Evolutionary conservation across 2,329 filamentous ascomycete species (phyloP).

Genomic region (Macrophomina pseudophaseolina): DNA sequence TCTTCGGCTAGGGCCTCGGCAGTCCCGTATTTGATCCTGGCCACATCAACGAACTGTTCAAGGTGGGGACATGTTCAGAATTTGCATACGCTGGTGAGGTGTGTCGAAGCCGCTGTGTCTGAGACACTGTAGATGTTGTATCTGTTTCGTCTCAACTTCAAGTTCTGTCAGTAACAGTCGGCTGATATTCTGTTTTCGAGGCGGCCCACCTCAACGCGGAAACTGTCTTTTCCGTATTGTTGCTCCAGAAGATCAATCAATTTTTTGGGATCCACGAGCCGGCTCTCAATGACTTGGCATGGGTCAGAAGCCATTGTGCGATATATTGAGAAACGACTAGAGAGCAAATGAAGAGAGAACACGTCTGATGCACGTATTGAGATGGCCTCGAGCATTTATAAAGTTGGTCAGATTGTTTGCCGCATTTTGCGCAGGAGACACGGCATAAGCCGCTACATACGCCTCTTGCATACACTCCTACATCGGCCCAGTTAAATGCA

Average conservation of each 20-base stretch:
- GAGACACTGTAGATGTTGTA: background rate
- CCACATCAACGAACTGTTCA: too few species aligned
- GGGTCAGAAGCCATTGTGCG: background rate
- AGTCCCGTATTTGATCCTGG: too few species aligned
- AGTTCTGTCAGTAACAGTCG: background rate
- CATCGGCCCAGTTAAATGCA: background rate
- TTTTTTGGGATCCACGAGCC: background rate
- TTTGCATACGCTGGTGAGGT: background rate
- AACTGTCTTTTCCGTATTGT: background rate
- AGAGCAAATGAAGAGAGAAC: background rate
- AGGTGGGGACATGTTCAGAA: background rate
- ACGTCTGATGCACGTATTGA: background rate
- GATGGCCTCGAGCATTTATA: background rate
- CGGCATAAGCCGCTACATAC: background rate
- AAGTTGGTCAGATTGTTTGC: too few species aligned
- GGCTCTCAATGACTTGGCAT: background rate
- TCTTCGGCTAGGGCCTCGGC: too few species aligned
- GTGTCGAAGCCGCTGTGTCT: background rate
- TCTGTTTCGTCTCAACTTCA: background rate
- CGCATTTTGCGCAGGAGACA: too few species aligned
- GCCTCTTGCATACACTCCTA: background rate
- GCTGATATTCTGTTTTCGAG: background rate
- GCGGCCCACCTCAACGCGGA: background rate
- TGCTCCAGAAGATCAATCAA: background rate
- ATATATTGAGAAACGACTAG: background rate